A percentile compares a stretch with the other conserved stretches of the same genome.
phyloP scores from a whole-genome alignment of 768 basidiomycete genomes.

The Termitomyces sp. region DNA sequence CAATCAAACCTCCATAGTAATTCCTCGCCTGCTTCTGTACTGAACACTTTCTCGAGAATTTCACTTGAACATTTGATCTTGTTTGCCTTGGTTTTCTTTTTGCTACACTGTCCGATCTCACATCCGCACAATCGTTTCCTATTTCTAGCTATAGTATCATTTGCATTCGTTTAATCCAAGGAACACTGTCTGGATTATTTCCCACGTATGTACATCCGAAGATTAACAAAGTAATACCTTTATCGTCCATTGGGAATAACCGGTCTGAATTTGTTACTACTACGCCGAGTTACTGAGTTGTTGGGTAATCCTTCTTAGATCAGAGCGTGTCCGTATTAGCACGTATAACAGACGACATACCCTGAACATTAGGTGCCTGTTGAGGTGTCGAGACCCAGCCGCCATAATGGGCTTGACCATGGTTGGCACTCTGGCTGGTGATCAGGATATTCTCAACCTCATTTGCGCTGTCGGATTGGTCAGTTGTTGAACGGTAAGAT shows the following conservation, averaged over 20 bases:
- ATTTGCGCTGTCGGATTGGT: constrained; percentile 60
- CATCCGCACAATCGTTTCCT: constrained; percentile 3
- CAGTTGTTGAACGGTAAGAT: constrained; percentile 43
- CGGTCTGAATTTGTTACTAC: constrained; percentile 16
- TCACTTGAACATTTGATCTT: constrained; percentile 2
- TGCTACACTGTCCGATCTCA: not conserved
- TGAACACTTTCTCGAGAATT: not conserved
- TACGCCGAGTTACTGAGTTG: constrained; percentile 9
- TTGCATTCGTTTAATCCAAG: not conserved
- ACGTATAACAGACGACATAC: not conserved
- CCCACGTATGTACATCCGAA: constrained; percentile 6
- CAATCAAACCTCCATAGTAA: constrained; percentile 29
- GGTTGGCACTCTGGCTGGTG: constrained; percentile 12
- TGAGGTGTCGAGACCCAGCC: constrained; percentile 31
- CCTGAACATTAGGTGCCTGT: constrained; percentile 19
- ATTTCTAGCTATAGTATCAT: constrained; percentile 2
- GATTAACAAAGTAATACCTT: constrained; percentile 1
- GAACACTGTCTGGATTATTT: not conserved
- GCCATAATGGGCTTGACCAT: constrained; percentile 20
- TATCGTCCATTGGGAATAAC: constrained; percentile 9
- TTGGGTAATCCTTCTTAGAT: constrained; percentile 1
- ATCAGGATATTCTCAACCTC: constrained; percentile 69
- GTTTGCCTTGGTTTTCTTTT: constrained; percentile 3
- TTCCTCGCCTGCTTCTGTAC: constrained; percentile 11
- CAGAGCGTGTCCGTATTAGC: not conserved